Evolutionary conservation across 2,329 filamentous ascomycete species (phyloP), one percentile per base, ranked within the genome.

Genomic region (Septoria petroselini): DNA sequence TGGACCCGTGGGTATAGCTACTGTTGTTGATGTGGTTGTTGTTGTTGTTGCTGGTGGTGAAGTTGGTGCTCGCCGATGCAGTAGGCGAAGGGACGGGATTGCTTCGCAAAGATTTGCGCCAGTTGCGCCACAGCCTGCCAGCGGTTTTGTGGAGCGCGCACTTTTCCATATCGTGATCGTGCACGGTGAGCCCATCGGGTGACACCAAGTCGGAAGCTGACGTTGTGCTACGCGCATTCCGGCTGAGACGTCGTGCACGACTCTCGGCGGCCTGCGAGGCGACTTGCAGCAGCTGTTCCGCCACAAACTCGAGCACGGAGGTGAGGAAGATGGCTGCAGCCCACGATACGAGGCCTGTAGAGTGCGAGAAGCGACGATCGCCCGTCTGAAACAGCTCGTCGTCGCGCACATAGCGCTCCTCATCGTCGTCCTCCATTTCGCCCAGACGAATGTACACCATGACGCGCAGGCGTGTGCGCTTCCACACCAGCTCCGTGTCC

Each of bases 361-460:
- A 62, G 15, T 66, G 61, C 7, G 75, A 73, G 41, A 82, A 81
- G 29, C 79, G 70, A 29, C 78, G 73, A 52, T 84, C 81, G 44
- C 76, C 76, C 40, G 77, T 73, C 30, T 82, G 80, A 34, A 74
- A 72, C 8, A 91, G 76, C 33, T 87, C 81, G 50, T 93, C 89
- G 62, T 89, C 83, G 57, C 90, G 83, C 66, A 94, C 86, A 64
- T 88, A 88, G 42, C 84, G 82, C 65, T 96, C 91, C 68, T 97
- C 93, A 58, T 98, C 93, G 59, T 97, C 91, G 71, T 98, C 93
- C 69, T 98, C 94, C 79, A 98, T 84, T 65, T 98, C 91, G 37
- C 93, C 93, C 5, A 98, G 76, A 7, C 93, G 91, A 7, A 91
- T 97, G 68, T 97, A 97, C 17, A 98, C 91, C 93, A 98, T 98